Conservation (phyloP, 2,329 filamentous ascomycete species). For the Penicillium nordicum region DNA sequence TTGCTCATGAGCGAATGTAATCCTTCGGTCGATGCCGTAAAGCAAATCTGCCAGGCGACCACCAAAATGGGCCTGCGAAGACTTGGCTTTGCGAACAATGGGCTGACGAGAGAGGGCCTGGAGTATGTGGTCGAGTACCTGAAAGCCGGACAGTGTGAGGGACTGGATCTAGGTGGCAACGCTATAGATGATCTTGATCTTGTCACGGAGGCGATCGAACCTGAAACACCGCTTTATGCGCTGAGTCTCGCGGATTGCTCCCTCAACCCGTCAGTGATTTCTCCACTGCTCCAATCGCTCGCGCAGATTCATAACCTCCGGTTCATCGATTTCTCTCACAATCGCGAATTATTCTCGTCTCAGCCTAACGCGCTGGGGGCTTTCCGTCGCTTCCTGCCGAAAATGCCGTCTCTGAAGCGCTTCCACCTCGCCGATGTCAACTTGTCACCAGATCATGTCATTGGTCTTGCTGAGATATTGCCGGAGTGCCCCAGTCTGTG, state of each 20-base stretch:
- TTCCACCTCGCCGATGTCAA: constrained; percentile 83
- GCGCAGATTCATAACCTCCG: constrained; percentile 68
- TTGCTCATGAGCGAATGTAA: constrained; percentile 78
- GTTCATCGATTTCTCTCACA: constrained; percentile 91
- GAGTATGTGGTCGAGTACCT: constrained; percentile 74
- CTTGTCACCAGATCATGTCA: constrained; percentile 81
- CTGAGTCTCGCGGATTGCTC: constrained; percentile 85
- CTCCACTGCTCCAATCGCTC: constrained; percentile 70
- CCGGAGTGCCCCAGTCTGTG: constrained; percentile 78
- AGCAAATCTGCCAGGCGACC: constrained; percentile 76
- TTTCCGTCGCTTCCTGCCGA: constrained; percentile 79
- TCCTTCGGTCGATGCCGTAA: constrained; percentile 67
- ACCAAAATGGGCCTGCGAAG: constrained; percentile 72
- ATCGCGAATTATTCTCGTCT: constrained; percentile 71
- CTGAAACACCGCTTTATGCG: constrained; percentile 64
- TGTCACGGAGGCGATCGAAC: constrained; percentile 36
- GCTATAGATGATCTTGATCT: constrained; percentile 57
- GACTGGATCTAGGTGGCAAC: constrained; percentile 85
- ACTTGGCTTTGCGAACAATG: constrained; percentile 79
- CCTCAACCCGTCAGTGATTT: constrained; percentile 68
- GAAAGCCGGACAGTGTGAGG: constrained; percentile 73
- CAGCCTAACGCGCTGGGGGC: constrained; percentile 70
- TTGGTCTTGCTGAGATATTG: constrained; percentile 83
- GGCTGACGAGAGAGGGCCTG: constrained; percentile 69
- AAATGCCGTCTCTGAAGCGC: constrained; percentile 72